Evolutionary conservation across 176 grass and related monocot species (phyloP).

Genomic region (Zizania latifolia): DNA sequence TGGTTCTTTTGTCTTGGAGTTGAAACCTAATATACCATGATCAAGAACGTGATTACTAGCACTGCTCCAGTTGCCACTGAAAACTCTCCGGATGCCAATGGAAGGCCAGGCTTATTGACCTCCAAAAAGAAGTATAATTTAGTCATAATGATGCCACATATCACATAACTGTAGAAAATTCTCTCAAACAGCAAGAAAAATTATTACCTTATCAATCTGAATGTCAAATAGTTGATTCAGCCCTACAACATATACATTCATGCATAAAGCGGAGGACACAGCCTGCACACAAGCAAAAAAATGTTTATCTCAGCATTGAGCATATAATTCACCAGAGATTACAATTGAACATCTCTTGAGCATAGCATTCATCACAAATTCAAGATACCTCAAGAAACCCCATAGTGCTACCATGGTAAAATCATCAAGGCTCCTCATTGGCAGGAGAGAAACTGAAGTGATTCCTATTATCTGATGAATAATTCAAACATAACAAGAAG

Average conservation of each 20-base stretch:
- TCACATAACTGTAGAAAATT: neutral
- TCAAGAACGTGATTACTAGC: conserved; percentile 38
- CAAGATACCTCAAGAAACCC: too few species aligned
- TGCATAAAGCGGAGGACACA: conserved; percentile 59
- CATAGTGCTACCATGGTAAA: too few species aligned
- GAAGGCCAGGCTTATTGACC: conserved; percentile 77
- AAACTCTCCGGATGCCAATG: conserved; percentile 71
- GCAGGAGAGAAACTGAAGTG: too few species aligned
- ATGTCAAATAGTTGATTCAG: conserved; percentile 81
- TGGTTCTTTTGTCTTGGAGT: neutral
- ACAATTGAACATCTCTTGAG: too few species aligned
- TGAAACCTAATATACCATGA: conserved; percentile 52
- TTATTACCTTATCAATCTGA: conserved; percentile 67
- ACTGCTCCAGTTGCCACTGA: conserved; percentile 45
- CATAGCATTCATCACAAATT: too few species aligned
- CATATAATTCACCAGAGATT: too few species aligned
- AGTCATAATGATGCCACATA: neutral
- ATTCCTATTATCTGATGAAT: too few species aligned
- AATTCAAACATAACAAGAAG: too few species aligned
- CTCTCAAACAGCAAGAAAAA: neutral
- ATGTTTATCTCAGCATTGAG: too few species aligned
- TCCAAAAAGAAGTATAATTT: conserved; percentile 20
- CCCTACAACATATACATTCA: conserved; percentile 87
- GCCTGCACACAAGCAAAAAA: conserved; percentile 34
- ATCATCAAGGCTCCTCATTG: neutral